Percentiles rank a stretch among this genome's conserved stretches.
phyloP scores from a whole-genome alignment of 108 stramenopile genomes.

The Fragilaria radians region DNA sequence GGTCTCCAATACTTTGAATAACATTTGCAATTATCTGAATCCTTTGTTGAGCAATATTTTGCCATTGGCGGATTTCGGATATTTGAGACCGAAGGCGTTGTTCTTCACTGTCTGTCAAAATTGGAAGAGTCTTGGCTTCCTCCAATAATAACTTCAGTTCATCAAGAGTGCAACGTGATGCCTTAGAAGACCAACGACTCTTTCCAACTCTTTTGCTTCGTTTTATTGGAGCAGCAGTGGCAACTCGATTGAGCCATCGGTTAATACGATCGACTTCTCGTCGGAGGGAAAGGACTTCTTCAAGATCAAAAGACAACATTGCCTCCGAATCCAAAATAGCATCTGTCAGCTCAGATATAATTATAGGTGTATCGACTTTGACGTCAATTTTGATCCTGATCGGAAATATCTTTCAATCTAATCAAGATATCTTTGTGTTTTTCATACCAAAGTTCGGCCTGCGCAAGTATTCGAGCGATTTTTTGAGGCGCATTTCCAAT shows the following conservation, averaged over 20 bases:
- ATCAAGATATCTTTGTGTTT: constrained; percentile 35
- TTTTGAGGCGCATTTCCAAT: constrained; percentile 51
- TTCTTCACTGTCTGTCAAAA: constrained; percentile 41
- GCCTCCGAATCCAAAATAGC: constrained; percentile 45
- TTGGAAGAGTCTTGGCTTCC: constrained; percentile 40
- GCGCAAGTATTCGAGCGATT: constrained; percentile 45
- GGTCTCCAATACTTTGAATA: constrained; percentile 37
- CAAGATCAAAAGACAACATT: constrained; percentile 53
- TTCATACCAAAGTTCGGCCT: constrained; percentile 63
- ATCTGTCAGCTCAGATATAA: constrained; percentile 22
- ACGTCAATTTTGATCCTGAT: too few relatives aligned
- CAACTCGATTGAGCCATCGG: constrained; percentile 41
- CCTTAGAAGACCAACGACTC: background rate
- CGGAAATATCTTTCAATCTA: too few relatives aligned
- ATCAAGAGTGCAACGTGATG: constrained; percentile 19
- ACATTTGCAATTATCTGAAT: constrained; percentile 39
- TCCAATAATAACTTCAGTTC: constrained; percentile 48
- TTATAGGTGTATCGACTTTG: too few relatives aligned
- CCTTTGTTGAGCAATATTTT: constrained; percentile 26
- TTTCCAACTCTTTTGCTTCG: constrained; percentile 20
- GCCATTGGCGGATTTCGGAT: constrained; percentile 36
- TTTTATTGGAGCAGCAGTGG: constrained; percentile 25
- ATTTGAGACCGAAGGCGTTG: constrained; percentile 37
- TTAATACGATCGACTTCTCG: constrained; percentile 27
- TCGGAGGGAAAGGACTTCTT: constrained; percentile 50